These are phyloP conservation scores for Sporothrix variecibatus DNA, from an alignment of 2,329 filamentous ascomycete genomes.

Conservation along the genomic window DNA sequence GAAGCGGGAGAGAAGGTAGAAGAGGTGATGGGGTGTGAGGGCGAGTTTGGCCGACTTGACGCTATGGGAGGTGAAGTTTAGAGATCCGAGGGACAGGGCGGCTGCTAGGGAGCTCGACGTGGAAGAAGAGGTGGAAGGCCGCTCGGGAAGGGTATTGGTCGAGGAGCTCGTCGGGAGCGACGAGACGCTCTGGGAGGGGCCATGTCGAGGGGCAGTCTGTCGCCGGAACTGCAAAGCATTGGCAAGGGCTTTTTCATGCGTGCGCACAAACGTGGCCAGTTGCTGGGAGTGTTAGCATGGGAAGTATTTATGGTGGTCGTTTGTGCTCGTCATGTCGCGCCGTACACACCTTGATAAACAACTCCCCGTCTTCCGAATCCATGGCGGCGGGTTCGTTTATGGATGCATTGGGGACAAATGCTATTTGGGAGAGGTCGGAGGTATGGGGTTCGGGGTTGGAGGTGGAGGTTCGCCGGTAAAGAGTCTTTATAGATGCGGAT, in stretches of 20 bases:
- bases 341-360: constrained; percentile 74
- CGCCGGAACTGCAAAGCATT: constrained; percentile 89
- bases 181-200: constrained; percentile 65
- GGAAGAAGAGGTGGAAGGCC: constrained; percentile 66
- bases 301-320: background rate
- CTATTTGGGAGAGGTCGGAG: constrained; percentile 26
- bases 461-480: background rate
- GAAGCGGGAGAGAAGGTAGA: constrained; percentile 93
- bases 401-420: constrained; percentile 48
- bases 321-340: background rate
- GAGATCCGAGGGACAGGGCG: constrained; percentile 80
- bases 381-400: constrained; percentile 56
- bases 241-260: constrained; percentile 94
- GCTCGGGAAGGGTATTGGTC: constrained; percentile 60
- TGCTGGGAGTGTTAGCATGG: constrained; percentile 60
- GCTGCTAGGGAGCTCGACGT: constrained; percentile 76
- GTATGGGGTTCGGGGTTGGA: constrained; percentile 20
- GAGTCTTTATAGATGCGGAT: constrained; percentile 21
- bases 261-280: constrained; percentile 92
- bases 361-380: constrained; percentile 86
- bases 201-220: constrained; percentile 69
- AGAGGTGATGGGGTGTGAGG: constrained; percentile 92
- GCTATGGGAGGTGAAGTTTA: constrained; percentile 81
- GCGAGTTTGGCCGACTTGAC: constrained; percentile 90
- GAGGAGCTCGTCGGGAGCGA: constrained; percentile 50